Conservation (phyloP, 2,329 filamentous ascomycete genomes). For the Chaetomiaceae sp. region DNA sequence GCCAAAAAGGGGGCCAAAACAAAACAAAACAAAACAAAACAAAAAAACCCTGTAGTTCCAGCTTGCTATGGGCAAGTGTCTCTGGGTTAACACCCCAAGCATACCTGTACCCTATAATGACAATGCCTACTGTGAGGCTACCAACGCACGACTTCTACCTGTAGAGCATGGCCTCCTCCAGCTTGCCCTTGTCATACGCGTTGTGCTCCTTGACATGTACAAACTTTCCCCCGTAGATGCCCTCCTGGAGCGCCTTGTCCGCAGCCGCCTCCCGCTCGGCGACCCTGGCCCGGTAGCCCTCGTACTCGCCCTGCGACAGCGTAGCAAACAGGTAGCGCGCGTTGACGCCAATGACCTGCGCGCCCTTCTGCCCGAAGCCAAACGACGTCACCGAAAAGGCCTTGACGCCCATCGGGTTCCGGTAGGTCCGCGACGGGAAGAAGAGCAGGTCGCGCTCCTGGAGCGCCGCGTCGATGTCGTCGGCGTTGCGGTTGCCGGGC, state of each 20-base stretch:
- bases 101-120: too few relatives aligned
- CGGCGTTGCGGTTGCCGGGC: conserved; percentile 36
- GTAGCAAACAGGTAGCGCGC: conserved; percentile 35
- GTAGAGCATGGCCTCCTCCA: conserved; percentile 4
- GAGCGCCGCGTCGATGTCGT: conserved; percentile 34
- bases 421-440: conserved; percentile 31
- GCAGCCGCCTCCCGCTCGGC: conserved; percentile 1
- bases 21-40: too few relatives aligned
- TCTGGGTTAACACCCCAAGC: neutral
- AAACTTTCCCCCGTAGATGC: neutral
- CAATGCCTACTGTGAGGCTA: too few relatives aligned
- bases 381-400: conserved; percentile 40
- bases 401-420: conserved; percentile 26
- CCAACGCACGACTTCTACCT: neutral
- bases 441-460: conserved; percentile 31
- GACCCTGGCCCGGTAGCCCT: neutral
- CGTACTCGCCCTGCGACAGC: neutral
- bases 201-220: neutral
- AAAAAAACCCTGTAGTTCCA: neutral
- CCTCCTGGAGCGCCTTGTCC: neutral
- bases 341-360: conserved; percentile 34
- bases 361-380: conserved; percentile 44
- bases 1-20: neutral
- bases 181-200: neutral
- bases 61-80: neutral